Conservation (phyloP, 2,329 filamentous ascomycete species). For the Lachnellula willkommii region DNA sequence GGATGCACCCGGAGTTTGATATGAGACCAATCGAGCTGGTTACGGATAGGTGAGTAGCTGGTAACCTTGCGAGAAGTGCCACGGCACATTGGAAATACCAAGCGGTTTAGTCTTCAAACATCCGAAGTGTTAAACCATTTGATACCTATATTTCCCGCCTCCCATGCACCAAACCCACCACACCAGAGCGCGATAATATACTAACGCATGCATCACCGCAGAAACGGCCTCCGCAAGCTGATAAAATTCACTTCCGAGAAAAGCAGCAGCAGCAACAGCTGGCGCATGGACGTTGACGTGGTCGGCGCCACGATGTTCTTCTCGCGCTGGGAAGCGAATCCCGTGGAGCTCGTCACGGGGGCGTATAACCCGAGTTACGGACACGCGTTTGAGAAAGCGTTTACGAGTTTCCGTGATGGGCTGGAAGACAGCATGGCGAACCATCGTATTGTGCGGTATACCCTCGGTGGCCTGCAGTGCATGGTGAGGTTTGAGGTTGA, state of each 20-base stretch:
- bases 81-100: too few relatives aligned
- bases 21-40: conserved; percentile 25
- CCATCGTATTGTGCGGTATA: conserved; percentile 26
- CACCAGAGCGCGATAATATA: too few relatives aligned
- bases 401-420: conserved; percentile 21
- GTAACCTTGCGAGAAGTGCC: too few relatives aligned
- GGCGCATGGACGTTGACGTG: conserved; percentile 31
- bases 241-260: conserved; percentile 26
- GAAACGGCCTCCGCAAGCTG: conserved; percentile 30
- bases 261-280: conserved; percentile 15
- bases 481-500: conserved; percentile 30
- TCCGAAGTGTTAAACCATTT: too few relatives aligned
- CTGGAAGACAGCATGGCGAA: conserved; percentile 22
- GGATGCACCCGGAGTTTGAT: conserved; percentile 18
- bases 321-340: conserved; percentile 25
- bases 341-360: conserved; percentile 13
- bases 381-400: conserved; percentile 29
- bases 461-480: conserved; percentile 24
- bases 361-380: conserved; percentile 26
- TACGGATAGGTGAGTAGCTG: conserved; percentile 20
- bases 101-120: too few relatives aligned
- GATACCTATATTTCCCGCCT: too few relatives aligned
- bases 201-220: neutral
- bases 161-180: too few relatives aligned
- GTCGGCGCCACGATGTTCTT: conserved; percentile 33